These are phyloP conservation scores for Vachellia collinsii DNA, from an alignment of 306 rosid genomes.

Conservation along the genomic window DNA sequence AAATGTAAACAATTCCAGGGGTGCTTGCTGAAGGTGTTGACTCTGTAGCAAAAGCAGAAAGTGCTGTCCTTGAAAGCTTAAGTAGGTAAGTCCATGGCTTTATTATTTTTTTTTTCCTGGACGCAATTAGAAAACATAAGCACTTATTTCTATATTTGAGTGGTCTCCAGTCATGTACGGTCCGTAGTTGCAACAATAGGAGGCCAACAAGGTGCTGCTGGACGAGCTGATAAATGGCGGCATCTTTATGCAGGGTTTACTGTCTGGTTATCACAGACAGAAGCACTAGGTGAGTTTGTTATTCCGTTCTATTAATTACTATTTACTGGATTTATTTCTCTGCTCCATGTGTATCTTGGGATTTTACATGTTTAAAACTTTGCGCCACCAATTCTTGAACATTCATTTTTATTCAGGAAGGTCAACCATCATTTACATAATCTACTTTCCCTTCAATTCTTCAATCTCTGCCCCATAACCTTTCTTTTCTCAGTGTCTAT, in stretches of 20 bases:
- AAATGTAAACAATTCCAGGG: constrained; percentile 68
- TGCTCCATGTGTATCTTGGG: not conserved
- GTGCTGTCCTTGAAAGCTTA: constrained; percentile 78
- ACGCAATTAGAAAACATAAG: constrained; percentile 1
- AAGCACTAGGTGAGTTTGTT: constrained; percentile 61
- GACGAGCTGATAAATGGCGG: constrained; percentile 69
- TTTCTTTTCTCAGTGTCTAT: not conserved
- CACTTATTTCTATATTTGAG: constrained; percentile 27
- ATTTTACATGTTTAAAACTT: not conserved
- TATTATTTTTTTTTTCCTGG: not conserved
- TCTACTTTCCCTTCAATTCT: not conserved
- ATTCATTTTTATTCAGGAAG: constrained; percentile 26
- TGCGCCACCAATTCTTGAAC: constrained; percentile 30
- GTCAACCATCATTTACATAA: not conserved
- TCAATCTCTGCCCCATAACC: not conserved
- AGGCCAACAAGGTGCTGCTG: constrained; percentile 69
- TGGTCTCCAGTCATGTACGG: constrained; percentile 72
- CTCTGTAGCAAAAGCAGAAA: constrained; percentile 80
- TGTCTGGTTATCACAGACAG: constrained; percentile 87
- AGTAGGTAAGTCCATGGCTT: constrained; percentile 64
- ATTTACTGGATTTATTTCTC: constrained; percentile 24
- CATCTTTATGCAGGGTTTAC: constrained; percentile 93
- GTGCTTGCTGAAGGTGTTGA: constrained; percentile 72
- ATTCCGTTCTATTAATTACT: constrained; percentile 10
- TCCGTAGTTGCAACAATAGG: constrained; percentile 80